Evolutionary conservation across 2,329 filamentous ascomycete genomes (phyloP).

Genomic region (Pyrenophora graminea): DNA sequence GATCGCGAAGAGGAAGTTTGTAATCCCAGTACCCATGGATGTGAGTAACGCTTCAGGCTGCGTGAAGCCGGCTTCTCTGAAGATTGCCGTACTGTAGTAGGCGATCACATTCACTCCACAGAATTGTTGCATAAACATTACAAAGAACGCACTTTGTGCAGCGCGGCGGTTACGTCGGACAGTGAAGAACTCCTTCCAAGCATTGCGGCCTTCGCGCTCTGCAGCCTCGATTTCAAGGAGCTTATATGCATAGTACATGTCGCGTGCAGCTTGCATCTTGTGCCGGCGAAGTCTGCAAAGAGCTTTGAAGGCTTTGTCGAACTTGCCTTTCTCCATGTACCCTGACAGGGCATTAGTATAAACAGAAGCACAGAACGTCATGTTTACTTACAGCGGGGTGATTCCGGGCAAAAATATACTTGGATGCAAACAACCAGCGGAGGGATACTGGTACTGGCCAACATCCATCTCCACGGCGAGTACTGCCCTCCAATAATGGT

Average conservation of each 20-base stretch:
- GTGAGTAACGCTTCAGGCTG: conserved; percentile 43
- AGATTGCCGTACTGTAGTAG: conserved; percentile 26
- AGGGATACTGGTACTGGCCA: conserved; percentile 39
- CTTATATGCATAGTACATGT: conserved; percentile 57
- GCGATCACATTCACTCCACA: conserved; percentile 30
- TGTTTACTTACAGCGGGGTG: conserved; percentile 28
- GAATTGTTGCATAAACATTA: conserved; percentile 46
- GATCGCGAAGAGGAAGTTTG: conserved; percentile 53
- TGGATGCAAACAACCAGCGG: conserved; percentile 38
- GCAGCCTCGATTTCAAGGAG: conserved; percentile 44
- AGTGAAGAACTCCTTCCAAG: conserved; percentile 40
- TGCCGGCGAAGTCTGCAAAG: conserved; percentile 59
- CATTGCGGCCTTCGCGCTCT: conserved; percentile 38
- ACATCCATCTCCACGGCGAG: conserved; percentile 41
- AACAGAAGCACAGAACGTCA: not conserved
- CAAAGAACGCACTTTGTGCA: conserved; percentile 39
- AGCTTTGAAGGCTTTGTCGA: conserved; percentile 37
- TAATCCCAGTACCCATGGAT: conserved; percentile 52
- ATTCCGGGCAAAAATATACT: conserved; percentile 40
- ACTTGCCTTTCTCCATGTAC: conserved; percentile 44
- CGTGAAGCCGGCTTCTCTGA: conserved; percentile 42
- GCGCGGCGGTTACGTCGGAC: conserved; percentile 43
- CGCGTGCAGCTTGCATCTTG: conserved; percentile 59
- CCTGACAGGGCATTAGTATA: conserved; percentile 6
- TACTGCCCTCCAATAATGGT: conserved; percentile 27